Evolutionary conservation across 1,139 yeast genomes (phyloP).

Genomic region (Candida buenavistaensis): DNA sequence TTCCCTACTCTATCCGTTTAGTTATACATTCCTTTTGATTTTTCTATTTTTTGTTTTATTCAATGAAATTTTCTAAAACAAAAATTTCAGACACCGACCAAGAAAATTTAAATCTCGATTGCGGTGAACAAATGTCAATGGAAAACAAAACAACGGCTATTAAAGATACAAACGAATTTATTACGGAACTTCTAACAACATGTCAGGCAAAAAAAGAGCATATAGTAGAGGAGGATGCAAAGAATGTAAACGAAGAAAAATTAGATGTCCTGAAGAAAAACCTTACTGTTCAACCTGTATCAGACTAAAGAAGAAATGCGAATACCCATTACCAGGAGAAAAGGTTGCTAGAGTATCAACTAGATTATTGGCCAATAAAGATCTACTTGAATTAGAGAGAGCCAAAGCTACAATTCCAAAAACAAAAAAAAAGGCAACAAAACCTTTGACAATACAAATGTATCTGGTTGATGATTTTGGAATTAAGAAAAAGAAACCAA

Average conservation of each 20-base stretch:
- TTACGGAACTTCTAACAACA: too few species aligned
- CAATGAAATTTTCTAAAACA: too few species aligned
- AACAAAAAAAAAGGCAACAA: slow-evolving; percentile 3
- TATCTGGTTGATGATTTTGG: slow-evolving; percentile 15
- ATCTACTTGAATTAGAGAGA: too few species aligned
- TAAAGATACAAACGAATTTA: too few species aligned
- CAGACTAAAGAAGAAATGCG: slow-evolving; percentile 24
- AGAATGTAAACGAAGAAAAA: slow-evolving; percentile 32
- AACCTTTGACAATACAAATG: slow-evolving; percentile 17
- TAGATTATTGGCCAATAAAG: slow-evolving; percentile 7
- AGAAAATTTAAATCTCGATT: too few species aligned
- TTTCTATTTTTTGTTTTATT: too few species aligned
- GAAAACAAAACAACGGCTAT: too few species aligned
- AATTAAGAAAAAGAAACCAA: slow-evolving; percentile 9
- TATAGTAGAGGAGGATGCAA: slow-evolving; percentile 31
- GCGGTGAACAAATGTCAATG: too few species aligned
- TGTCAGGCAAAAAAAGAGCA: slow-evolving; percentile 13
- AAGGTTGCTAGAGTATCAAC: slow-evolving; percentile 19
- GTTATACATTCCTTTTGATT: too few species aligned
- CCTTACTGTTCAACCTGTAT: slow-evolving; percentile 46
- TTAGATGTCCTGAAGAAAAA: slow-evolving; percentile 52
- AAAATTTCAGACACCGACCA: too few species aligned
- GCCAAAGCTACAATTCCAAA: slow-evolving; percentile 1
- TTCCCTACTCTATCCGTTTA: too few species aligned
- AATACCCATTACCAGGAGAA: slow-evolving; percentile 25